Conservation (phyloP, 768 basidiomycete genomes). For the Tulasnella sp. region DNA sequence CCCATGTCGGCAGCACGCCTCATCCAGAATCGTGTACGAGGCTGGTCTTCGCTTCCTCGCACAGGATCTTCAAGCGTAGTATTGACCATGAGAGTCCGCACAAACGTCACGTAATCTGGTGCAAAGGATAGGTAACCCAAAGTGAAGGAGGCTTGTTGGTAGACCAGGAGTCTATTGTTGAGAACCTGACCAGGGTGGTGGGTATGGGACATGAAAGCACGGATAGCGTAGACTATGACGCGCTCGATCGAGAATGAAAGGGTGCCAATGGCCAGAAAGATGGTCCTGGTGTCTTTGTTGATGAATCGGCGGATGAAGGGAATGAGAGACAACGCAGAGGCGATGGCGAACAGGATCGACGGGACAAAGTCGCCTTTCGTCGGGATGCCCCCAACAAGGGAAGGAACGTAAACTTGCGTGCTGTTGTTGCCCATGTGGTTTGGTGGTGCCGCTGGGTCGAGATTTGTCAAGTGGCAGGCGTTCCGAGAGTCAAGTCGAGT, state of each 20-base stretch:
- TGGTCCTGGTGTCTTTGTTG: constrained; percentile 28
- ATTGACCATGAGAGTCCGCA: neutral
- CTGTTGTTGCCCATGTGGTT: too few relatives aligned
- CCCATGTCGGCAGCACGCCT: neutral
- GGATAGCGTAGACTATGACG: constrained; percentile 1
- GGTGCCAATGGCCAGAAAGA: constrained; percentile 27
- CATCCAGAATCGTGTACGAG: neutral
- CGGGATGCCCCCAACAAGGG: constrained; percentile 34
- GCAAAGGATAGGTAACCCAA: neutral
- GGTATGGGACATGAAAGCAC: neutral
- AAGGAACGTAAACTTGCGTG: constrained; percentile 25
- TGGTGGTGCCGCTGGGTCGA: too few relatives aligned
- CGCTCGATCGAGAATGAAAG: constrained; percentile 28
- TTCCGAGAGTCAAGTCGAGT: too few relatives aligned
- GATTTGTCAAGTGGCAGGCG: too few relatives aligned
- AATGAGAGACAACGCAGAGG: constrained; percentile 32
- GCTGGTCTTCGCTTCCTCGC: neutral
- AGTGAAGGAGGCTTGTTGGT: constrained; percentile 3
- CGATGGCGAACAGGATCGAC: constrained; percentile 32
- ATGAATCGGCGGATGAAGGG: constrained; percentile 29
- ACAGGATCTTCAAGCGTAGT: neutral
- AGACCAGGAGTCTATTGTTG: neutral
- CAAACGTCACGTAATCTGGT: neutral
- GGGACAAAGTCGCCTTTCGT: constrained; percentile 33
- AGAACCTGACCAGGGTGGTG: neutral